A percentile compares a stretch with the other conserved stretches of the same genome.
phyloP scores from a whole-genome alignment of 1,284 basidiomycete species.

The Heterobasidion annosum region DNA sequence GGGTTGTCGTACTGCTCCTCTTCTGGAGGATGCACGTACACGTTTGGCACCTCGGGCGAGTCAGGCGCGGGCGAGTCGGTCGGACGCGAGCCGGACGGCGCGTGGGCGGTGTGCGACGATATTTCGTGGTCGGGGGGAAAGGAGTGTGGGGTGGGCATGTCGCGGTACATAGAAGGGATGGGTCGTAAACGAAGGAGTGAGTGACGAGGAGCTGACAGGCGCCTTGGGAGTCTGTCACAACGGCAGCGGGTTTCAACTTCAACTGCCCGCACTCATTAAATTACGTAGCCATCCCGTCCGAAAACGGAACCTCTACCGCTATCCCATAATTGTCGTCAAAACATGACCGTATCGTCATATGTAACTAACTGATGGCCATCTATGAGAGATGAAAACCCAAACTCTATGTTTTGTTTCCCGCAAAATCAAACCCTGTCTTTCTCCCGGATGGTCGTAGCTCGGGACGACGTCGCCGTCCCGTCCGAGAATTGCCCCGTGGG shows the following conservation, averaged over 20 bases:
- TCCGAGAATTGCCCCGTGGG: neutral
- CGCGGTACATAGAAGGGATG: neutral
- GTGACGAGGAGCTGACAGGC: neutral
- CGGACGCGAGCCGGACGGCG: constrained; percentile 10
- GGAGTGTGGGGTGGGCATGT: constrained; percentile 8
- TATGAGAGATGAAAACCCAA: no score
- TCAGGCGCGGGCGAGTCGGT: constrained; percentile 11
- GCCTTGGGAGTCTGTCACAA: neutral
- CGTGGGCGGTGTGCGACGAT: neutral
- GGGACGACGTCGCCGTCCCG: neutral
- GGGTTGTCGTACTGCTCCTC: constrained; percentile 50
- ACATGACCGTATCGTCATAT: no score
- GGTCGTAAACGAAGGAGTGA: neutral
- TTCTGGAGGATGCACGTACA: constrained; percentile 63
- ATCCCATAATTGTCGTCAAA: neutral
- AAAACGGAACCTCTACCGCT: neutral
- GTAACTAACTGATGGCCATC: no score
- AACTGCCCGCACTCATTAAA: neutral
- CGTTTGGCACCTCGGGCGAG: constrained; percentile 38
- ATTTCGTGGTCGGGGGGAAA: constrained; percentile 14
- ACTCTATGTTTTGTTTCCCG: neutral
- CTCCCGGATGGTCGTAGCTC: neutral
- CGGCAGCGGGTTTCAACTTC: neutral
- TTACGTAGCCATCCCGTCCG: neutral
- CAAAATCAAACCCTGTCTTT: neutral